phyloP scores from a whole-genome alignment of 305 asterid genomes.

The Ilex paraguariensis region DNA sequence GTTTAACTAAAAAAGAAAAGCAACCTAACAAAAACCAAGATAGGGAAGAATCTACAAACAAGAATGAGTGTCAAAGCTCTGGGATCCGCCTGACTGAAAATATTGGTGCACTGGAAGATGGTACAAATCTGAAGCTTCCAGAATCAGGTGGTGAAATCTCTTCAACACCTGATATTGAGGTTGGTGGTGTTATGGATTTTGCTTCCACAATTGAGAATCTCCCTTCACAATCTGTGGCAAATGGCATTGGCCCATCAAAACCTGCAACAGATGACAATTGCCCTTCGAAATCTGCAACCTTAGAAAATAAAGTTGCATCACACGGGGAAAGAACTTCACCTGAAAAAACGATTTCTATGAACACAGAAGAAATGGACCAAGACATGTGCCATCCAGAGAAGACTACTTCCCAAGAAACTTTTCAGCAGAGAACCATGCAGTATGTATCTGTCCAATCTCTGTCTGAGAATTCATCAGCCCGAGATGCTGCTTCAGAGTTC shows the following conservation, averaged over 20 bases:
- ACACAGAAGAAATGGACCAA: not conserved
- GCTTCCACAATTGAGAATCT: conserved; percentile 25
- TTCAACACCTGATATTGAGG: conserved; percentile 32
- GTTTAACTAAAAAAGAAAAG: conserved; percentile 30
- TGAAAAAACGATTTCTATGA: conserved; percentile 26
- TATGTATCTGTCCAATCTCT: conserved; percentile 27
- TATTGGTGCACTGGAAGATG: conserved; percentile 24
- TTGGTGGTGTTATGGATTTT: conserved; percentile 25
- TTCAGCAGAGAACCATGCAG: conserved; percentile 18
- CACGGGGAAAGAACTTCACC: conserved; percentile 18
- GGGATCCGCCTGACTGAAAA: conserved; percentile 27
- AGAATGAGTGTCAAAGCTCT: conserved; percentile 18
- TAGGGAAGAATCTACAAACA: conserved; percentile 19
- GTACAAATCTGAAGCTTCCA: conserved; percentile 24
- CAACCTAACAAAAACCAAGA: conserved; percentile 30
- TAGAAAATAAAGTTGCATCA: conserved; percentile 30
- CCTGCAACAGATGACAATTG: conserved; percentile 14
- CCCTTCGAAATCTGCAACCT: conserved; percentile 23
- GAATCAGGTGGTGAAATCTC: conserved; percentile 25
- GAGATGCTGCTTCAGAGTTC: conserved; percentile 25
- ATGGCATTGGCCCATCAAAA: conserved; percentile 25
- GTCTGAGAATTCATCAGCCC: conserved; percentile 28
- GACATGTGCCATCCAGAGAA: not conserved
- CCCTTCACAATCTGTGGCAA: conserved; percentile 27
- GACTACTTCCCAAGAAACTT: conserved; percentile 16